Base-by-base conservation (phyloP, 108 stramenopile genomes). In the Cyclotella choctawhatcheeana region DNA sequence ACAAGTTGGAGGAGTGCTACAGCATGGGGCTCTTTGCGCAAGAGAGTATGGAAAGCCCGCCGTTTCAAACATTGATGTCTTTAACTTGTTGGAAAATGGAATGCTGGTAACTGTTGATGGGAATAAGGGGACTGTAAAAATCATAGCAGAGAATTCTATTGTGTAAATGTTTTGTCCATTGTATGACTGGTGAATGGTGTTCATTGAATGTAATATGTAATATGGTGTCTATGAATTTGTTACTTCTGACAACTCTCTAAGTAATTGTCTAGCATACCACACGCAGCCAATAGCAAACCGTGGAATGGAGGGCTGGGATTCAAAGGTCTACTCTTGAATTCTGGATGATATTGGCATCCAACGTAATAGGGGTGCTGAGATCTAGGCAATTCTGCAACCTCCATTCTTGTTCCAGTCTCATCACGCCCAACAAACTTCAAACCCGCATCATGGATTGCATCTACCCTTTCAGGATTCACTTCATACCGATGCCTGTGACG, bases 401-500 rank as follows among this genome's bases (percentile, higher is more conserved):
- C 99, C 99, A 99, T 99, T 33, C 99, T 88, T 55, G 88, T 80
- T 6, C 90, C 92, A 18, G 90, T 89, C 63, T 97, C 94, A 71
- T 91, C 93, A 40, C 90, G 85, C 27, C 99, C 99, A 3, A 96
- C 96, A 70, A 99, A 97, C 44, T 86, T 83, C 73, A 99, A 80
- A 24, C 99, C 99, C 3, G 84, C 91, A 14, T 91, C 71, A 73
- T 98, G 88, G 44, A 99, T 83, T 26, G 61, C 83, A 53, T 86
- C 80, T n/a, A 98, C 97, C 52, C 81, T 82, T 2, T 94, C 93
- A 12, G 99, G 99, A 89, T 99, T 99, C 20, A 99, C 98, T 82
- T 99, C 99, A 82, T 99, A 98, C 14, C 99, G 89, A 86, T 99
- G 99, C 33, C 99, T 89, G 75, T 99, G 99, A n/a, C 99, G 91